A percentile compares a stretch with the other conserved stretches of the same genome.
Evolutionary conservation across 257 asterid species (phyloP).

Genomic region (Verbascum thapsus): DNA sequence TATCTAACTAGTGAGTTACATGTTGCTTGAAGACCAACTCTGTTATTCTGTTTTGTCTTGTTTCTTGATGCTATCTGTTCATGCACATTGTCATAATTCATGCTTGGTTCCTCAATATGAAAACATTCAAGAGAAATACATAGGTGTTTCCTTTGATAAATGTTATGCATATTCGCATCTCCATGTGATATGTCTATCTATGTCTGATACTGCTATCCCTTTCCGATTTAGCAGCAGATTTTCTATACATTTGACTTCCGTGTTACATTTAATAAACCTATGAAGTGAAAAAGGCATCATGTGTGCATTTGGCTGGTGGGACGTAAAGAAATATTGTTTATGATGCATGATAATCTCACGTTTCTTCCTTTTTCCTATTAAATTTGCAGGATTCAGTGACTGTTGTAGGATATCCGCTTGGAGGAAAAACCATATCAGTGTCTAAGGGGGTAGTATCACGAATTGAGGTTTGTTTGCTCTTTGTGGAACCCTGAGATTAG

Average conservation of each 20-base stretch:
- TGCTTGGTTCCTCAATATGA: too few species aligned
- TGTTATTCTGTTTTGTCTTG: neutral
- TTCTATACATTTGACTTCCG: too few species aligned
- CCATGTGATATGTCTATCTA: too few species aligned
- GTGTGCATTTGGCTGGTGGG: neutral
- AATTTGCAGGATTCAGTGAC: slow-evolving; percentile 83
- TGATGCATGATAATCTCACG: neutral
- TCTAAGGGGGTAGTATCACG: slow-evolving; percentile 97
- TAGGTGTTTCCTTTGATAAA: too few species aligned
- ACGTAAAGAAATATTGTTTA: slow-evolving; percentile 7
- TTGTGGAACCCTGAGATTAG: slow-evolving; percentile 21
- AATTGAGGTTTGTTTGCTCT: slow-evolving; percentile 73
- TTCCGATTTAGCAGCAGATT: too few species aligned
- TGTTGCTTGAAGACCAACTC: slow-evolving; percentile 13
- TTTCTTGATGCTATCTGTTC: slow-evolving; percentile 1
- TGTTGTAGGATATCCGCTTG: slow-evolving; percentile 97
- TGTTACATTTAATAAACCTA: too few species aligned
- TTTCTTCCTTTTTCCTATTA: slow-evolving; percentile 20
- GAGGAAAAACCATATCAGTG: slow-evolving; percentile 97
- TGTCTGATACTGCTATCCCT: too few species aligned
- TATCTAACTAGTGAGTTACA: neutral
- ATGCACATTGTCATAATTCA: neutral
- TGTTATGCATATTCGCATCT: too few species aligned
- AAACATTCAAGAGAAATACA: too few species aligned
- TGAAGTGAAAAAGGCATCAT: too few species aligned